A percentile compares a stretch with the other conserved stretches of the same genome.
Conservation (phyloP, 371 early-diverging fungal species). For the Lichtheimia ramosa region DNA sequence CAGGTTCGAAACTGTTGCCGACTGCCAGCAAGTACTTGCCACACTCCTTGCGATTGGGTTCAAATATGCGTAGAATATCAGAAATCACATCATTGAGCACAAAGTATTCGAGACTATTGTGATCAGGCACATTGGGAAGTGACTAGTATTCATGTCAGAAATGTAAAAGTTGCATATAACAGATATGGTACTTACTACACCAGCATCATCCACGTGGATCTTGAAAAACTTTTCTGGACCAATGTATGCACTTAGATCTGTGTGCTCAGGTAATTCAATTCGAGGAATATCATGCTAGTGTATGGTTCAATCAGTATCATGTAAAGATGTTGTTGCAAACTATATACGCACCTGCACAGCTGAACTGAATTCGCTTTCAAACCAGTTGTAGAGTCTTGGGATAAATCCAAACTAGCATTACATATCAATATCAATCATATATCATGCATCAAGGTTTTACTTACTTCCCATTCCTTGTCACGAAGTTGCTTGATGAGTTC, state of each 20-base stretch:
- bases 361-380: slow-evolving; percentile 54
- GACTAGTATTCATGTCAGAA: slow-evolving; percentile 10
- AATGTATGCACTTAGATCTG: slow-evolving; percentile 24
- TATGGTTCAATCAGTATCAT: not conserved
- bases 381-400: slow-evolving; percentile 58
- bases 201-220: slow-evolving; percentile 49
- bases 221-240: slow-evolving; percentile 31
- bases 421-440: no score
- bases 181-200: slow-evolving; percentile 12
- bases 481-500: slow-evolving; percentile 59
- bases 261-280: slow-evolving; percentile 48
- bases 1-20: slow-evolving; percentile 55
- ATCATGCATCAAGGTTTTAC: not conserved
- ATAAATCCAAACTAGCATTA: slow-evolving; percentile 38
- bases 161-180: not conserved
- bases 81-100: slow-evolving; percentile 76
- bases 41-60: slow-evolving; percentile 82
- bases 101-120: slow-evolving; percentile 66
- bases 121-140: slow-evolving; percentile 45
- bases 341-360: slow-evolving; percentile 40
- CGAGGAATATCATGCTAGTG: slow-evolving; percentile 61
- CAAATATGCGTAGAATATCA: slow-evolving; percentile 79
- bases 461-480: slow-evolving; percentile 64
- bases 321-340: not conserved
- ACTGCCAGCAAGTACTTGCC: slow-evolving; percentile 68